Conservation (phyloP, 2,329 filamentous ascomycete species). For the Paecilomyces niveus region DNA sequence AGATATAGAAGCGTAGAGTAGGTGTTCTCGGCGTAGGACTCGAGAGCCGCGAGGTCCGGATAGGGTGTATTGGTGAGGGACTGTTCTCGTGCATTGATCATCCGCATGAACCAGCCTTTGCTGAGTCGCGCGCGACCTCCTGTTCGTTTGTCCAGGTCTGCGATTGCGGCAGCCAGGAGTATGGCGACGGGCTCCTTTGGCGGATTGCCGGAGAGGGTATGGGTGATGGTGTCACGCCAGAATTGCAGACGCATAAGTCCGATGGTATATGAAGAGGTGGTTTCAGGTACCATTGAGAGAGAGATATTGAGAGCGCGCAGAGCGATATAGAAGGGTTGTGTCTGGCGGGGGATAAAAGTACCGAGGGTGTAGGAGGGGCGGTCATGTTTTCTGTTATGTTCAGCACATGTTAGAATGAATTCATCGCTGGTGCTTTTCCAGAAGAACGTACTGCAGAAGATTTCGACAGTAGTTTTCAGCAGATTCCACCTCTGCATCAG, state of each 20-base stretch:
- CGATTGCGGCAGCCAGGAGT: constrained; percentile 66
- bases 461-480: constrained; percentile 54
- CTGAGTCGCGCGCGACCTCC: constrained; percentile 45
- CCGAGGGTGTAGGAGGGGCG: constrained; percentile 80
- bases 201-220: constrained; percentile 68
- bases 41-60: constrained; percentile 62
- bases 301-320: constrained; percentile 91
- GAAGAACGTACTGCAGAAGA: constrained; percentile 43
- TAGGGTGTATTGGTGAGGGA: constrained; percentile 81
- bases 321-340: constrained; percentile 78
- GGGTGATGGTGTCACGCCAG: constrained; percentile 79
- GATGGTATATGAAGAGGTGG: constrained; percentile 79
- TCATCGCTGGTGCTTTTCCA: neutral
- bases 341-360: constrained; percentile 69
- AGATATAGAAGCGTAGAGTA: constrained; percentile 91
- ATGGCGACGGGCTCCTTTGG: constrained; percentile 89
- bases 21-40: constrained; percentile 88
- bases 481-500: constrained; percentile 45
- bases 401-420: neutral
- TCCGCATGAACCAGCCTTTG: constrained; percentile 67
- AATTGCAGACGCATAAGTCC: constrained; percentile 89
- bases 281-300: constrained; percentile 80
- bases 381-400: constrained; percentile 64
- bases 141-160: constrained; percentile 45
- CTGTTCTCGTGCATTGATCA: constrained; percentile 75